Evolutionary conservation across 345 rosid genomes (phyloP).

Genomic region (Orychophragmus violaceus): DNA sequence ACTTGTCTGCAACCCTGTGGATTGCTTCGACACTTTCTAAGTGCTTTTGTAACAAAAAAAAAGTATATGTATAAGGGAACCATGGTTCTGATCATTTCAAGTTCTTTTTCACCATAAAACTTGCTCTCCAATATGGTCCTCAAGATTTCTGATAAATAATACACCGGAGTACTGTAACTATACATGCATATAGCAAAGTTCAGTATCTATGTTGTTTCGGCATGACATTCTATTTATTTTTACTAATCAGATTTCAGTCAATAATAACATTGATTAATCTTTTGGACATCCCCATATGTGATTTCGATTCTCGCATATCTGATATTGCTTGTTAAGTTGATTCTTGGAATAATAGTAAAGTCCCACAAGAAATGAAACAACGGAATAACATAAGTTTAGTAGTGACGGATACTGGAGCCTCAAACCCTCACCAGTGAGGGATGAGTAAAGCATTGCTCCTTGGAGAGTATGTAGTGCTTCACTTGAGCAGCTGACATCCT

Average conservation of each 20-base stretch:
- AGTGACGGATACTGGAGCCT: too few species aligned
- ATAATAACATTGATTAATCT: slow-evolving; percentile 1
- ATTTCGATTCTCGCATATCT: slow-evolving; percentile 83
- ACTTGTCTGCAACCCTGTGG: too few species aligned
- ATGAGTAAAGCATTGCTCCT: too few species aligned
- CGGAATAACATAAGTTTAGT: too few species aligned
- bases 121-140: background rate
- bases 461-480: too few species aligned
- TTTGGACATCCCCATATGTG: slow-evolving; percentile 77
- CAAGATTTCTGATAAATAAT: slow-evolving; percentile 4
- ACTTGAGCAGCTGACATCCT: too few species aligned
- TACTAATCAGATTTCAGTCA: background rate
- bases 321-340: slow-evolving; percentile 35
- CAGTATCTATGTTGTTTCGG: background rate
- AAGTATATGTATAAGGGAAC: background rate
- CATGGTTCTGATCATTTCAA: background rate
- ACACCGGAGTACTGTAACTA: background rate
- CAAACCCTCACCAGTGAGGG: too few species aligned
- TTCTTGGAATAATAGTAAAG: too few species aligned
- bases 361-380: too few species aligned
- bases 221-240: slow-evolving; percentile 7
- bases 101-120: background rate
- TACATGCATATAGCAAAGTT: too few species aligned
- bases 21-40: too few species aligned
- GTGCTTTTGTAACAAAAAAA: slow-evolving; percentile 12